A percentile compares a stretch with the other conserved stretches of the same genome.
phyloP scores from a whole-genome alignment of 2,329 filamentous ascomycete species.

The Leptographium galeiforme region DNA sequence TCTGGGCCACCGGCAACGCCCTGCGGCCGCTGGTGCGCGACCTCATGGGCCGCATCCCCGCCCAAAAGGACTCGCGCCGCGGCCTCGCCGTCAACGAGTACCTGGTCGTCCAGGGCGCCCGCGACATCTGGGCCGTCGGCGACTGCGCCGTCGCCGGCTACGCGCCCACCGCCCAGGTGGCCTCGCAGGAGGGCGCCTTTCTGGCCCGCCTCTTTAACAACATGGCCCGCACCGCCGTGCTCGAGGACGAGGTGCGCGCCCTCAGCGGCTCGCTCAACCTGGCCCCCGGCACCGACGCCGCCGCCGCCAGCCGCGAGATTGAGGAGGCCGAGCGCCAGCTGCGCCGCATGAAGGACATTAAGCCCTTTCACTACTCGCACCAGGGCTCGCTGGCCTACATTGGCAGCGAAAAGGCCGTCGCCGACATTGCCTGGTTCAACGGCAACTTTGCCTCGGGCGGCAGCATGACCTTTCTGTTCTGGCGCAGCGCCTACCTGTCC shows the following conservation, averaged over 20 bases:
- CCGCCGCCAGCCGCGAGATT: conserved; percentile 60
- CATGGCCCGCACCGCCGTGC: conserved; percentile 84
- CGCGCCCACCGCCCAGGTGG: conserved; percentile 93
- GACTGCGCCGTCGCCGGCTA: conserved; percentile 97
- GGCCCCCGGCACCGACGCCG: conserved; percentile 49
- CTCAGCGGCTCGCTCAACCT: conserved; percentile 52
- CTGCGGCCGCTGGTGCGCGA: conserved; percentile 81
- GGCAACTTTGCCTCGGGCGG: conserved; percentile 92
- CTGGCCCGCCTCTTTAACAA: conserved; percentile 94
- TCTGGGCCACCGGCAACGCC: conserved; percentile 97
- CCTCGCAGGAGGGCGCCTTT: conserved; percentile 89
- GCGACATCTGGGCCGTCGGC: conserved; percentile 95
- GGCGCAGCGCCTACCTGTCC: conserved; percentile 93
- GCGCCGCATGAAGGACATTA: conserved; percentile 81
- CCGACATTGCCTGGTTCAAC: conserved; percentile 93
- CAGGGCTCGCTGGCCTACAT: conserved; percentile 96
- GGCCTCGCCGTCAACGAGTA: conserved; percentile 97
- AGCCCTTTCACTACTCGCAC: conserved; percentile 97
- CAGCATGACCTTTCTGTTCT: conserved; percentile 93
- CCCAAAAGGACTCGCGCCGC: conserved; percentile 87
- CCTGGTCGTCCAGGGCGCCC: conserved; percentile 90
- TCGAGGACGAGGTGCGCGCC: conserved; percentile 62
- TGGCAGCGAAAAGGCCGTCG: conserved; percentile 89
- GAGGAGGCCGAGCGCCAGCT: conserved; percentile 77
- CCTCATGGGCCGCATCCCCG: conserved; percentile 81